Base-by-base conservation (phyloP, 2,329 filamentous ascomycete genomes). In the Rhynchosporium agropyri region DNA sequence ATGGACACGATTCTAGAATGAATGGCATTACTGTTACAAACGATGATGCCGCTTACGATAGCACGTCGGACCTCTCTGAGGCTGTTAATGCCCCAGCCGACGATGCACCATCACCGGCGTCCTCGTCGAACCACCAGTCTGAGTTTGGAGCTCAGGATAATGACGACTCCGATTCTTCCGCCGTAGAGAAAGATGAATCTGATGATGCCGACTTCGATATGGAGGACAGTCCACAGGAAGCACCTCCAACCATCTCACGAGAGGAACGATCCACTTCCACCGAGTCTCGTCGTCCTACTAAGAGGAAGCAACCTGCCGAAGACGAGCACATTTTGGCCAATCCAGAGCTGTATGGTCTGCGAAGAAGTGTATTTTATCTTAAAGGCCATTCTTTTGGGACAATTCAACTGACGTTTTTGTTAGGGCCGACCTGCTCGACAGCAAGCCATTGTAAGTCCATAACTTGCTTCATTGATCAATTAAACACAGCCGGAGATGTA, bases 331-430 rank as follows among this genome's bases (percentile, higher is more conserved):
- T 98, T 71, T 84, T 89, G 72, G 90, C 91, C 73, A 96, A 99
- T 73, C 95, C 95, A 50, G 92, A 97, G 78, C 82, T 99, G 8
- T 99, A 98, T 79, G 95, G 95, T 54, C 82, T 99, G 69, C 87
- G 95, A 71, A 86, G 95, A 79, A 99, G 95, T 80, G 93, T 95
- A 88, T 67, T 89, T 78, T 58, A 57, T 60, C 40, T 40, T 31
- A 6, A 10, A 51, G 43, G 13, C 75, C 76, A 7, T 79, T 72
- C 79, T 72, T 67, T 53, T 58, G 58, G 63, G 26, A 36, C 58
- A 49, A 45, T 57, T 65, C 38, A 65, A 59, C 69, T 74, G 60
- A 73, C 60, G 46, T 57, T 20, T 40, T 62, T 62, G 56, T 8
- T 58, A 76, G 74, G 85, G 86, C 69, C 83, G 86, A 70, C 82